Percentiles rank a stretch among this genome's conserved stretches.
phyloP scores from a whole-genome alignment of 192 early-diverging fungal species.

The Podochytrium sp. region DNA sequence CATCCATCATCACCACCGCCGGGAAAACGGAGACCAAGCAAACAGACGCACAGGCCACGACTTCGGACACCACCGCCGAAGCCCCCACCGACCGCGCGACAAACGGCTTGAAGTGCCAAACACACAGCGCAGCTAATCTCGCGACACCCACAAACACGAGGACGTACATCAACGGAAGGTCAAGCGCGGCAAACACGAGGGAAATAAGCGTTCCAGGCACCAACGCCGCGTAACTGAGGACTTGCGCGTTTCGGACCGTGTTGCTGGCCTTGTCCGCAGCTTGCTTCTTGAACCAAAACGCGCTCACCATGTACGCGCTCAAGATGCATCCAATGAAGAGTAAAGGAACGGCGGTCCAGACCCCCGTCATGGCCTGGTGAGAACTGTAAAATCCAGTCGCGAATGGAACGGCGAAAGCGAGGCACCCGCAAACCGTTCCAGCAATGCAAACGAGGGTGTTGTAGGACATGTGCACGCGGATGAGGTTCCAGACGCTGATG shows the following conservation, averaged over 20 bases:
- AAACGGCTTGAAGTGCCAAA: not conserved
- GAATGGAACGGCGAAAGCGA: not conserved
- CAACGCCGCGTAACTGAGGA: not conserved
- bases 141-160: not conserved
- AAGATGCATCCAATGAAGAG: not conserved
- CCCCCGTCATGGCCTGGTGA: not conserved
- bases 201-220: not conserved
- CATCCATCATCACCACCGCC: not conserved
- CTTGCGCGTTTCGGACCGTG: not conserved
- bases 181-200: not conserved
- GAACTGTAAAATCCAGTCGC: not conserved
- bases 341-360: not conserved
- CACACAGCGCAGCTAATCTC: not conserved
- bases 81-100: not conserved
- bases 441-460: not conserved
- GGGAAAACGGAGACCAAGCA: not conserved
- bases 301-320: not conserved
- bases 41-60: not conserved
- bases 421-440: not conserved
- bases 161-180: not conserved
- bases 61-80: not conserved
- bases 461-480: not conserved
- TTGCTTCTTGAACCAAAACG: not conserved
- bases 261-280: not conserved
- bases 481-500: not conserved